Evolutionary conservation across 352 stramenopile genomes (phyloP).

Genomic region (Phytophthora cajani): DNA sequence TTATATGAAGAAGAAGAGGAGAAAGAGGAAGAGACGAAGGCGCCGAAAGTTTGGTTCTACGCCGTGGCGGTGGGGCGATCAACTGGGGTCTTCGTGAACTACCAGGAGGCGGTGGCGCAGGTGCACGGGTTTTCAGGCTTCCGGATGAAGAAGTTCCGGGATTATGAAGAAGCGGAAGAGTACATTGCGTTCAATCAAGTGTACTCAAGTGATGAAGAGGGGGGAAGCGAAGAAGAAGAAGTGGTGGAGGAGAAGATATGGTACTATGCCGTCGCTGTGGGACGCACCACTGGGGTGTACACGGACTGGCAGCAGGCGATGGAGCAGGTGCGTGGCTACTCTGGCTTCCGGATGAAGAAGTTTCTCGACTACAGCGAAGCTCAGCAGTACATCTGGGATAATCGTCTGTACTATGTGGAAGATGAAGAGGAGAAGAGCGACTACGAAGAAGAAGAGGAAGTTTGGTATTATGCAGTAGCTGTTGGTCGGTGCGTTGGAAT

Average conservation of each 20-base stretch:
- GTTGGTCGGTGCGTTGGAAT: conserved; percentile 10
- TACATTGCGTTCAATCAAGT: conserved; percentile 22
- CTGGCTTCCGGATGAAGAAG: conserved; percentile 64
- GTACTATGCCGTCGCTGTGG: conserved; percentile 62
- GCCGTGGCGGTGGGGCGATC: conserved; percentile 53
- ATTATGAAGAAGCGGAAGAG: conserved; percentile 18
- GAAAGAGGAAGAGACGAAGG: background rate
- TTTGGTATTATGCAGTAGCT: conserved; percentile 45
- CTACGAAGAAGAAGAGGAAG: conserved; percentile 28
- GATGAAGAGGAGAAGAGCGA: conserved; percentile 11
- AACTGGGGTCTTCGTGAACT: conserved; percentile 49
- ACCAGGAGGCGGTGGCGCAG: conserved; percentile 12
- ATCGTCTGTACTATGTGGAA: background rate
- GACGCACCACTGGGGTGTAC: conserved; percentile 52
- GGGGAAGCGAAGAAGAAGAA: conserved; percentile 3
- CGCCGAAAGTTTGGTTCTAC: conserved; percentile 30
- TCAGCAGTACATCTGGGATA: conserved; percentile 13
- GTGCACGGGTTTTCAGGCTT: conserved; percentile 18
- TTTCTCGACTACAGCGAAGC: conserved; percentile 55
- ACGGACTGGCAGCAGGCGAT: conserved; percentile 42
- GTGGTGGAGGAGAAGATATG: conserved; percentile 8
- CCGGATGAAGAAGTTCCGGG: conserved; percentile 21
- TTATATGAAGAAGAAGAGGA: conserved; percentile 6
- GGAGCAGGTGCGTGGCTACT: conserved; percentile 57
- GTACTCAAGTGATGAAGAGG: conserved; percentile 22